Percentiles rank a stretch among this genome's conserved stretches.
These are phyloP conservation scores for Spathaspora arborariae DNA, from an alignment of 805 yeast species.

Conservation along the genomic window DNA sequence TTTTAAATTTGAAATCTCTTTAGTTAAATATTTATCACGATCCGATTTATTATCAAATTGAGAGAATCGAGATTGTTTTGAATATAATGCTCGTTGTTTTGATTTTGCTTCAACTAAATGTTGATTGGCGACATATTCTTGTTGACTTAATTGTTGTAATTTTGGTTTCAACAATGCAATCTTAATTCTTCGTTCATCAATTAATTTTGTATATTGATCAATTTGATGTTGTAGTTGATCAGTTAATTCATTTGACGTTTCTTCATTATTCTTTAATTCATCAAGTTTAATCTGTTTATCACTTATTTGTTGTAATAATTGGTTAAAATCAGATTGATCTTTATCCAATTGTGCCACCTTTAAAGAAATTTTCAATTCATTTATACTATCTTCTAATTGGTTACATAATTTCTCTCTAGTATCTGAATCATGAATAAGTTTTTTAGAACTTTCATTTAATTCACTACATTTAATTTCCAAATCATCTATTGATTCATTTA, in stretches of 20 bases:
- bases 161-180: constrained; percentile 38
- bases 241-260: constrained; percentile 25
- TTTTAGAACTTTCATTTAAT: constrained; percentile 49
- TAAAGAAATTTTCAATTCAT: constrained; percentile 43
- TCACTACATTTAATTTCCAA: constrained; percentile 56
- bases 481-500: constrained; percentile 55
- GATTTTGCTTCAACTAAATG: constrained; percentile 41
- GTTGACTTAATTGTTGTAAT: constrained; percentile 31
- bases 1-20: constrained; percentile 42
- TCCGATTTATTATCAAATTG: constrained; percentile 53
- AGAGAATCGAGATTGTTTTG: constrained; percentile 68
- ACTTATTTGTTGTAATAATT: constrained; percentile 45
- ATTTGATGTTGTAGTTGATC: constrained; percentile 19
- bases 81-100: constrained; percentile 55
- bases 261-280: constrained; percentile 38
- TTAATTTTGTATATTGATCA: constrained; percentile 19
- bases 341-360: constrained; percentile 56
- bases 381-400: constrained; percentile 43
- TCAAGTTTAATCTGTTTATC: constrained; percentile 45
- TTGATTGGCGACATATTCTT: constrained; percentile 40
- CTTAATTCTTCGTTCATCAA: constrained; percentile 34
- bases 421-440: constrained; percentile 53
- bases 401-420: constrained; percentile 53
- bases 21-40: constrained; percentile 63
- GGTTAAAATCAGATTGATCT: constrained; percentile 47